These are phyloP conservation scores for Daldinia eschscholtzii DNA, from an alignment of 2,329 filamentous ascomycete species.

Conservation along the genomic window DNA sequence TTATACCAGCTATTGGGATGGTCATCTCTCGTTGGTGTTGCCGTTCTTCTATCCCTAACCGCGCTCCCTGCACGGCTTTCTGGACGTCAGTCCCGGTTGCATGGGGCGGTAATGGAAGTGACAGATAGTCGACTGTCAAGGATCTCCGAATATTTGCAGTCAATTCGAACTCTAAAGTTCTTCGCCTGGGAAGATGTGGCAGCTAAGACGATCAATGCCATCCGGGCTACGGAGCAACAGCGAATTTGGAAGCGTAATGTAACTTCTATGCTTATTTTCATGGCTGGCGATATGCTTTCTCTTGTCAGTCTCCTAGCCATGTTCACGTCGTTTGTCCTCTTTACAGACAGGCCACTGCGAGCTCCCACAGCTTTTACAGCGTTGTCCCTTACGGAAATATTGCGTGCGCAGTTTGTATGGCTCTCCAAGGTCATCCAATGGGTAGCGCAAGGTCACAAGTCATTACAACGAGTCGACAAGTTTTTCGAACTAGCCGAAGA, in stretches of 20 bases:
- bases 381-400: slow-evolving; percentile 43
- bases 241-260: slow-evolving; percentile 52
- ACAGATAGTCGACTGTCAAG: slow-evolving; percentile 52
- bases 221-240: slow-evolving; percentile 50
- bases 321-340: slow-evolving; percentile 26
- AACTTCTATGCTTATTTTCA: slow-evolving; percentile 38
- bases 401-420: slow-evolving; percentile 43
- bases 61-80: slow-evolving; percentile 24
- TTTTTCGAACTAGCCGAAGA: slow-evolving; percentile 48
- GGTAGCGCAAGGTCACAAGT: slow-evolving; percentile 48
- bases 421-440: slow-evolving; percentile 43
- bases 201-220: slow-evolving; percentile 48
- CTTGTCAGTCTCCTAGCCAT: slow-evolving; percentile 25
- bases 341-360: slow-evolving; percentile 15
- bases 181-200: slow-evolving; percentile 55
- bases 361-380: slow-evolving; percentile 43
- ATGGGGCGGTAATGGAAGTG: slow-evolving; percentile 47
- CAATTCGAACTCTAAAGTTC: slow-evolving; percentile 54
- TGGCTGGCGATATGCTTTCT: slow-evolving; percentile 39
- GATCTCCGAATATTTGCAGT: slow-evolving; percentile 53
- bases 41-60: slow-evolving; percentile 43
- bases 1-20: slow-evolving; percentile 54
- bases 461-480: slow-evolving; percentile 50
- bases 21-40: slow-evolving; percentile 27
- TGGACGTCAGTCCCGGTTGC: slow-evolving; percentile 19